A percentile compares a stretch with the other conserved stretches of the same genome.
phyloP scores from a whole-genome alignment of 192 early-diverging fungal genomes.

The Linnemannia exigua region DNA sequence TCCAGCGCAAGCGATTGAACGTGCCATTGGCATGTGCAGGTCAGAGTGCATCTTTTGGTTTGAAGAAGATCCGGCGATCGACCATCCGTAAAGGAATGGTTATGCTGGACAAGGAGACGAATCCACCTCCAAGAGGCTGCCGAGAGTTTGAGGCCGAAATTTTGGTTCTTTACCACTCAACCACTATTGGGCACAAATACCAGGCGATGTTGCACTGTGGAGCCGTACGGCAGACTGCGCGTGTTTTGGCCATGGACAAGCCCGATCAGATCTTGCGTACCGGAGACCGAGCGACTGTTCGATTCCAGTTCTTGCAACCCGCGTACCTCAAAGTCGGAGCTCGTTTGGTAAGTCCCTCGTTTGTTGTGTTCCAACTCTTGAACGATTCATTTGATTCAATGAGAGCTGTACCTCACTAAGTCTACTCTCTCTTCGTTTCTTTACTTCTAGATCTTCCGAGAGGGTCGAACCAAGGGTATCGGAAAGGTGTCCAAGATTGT shows the following conservation, averaged over 20 bases:
- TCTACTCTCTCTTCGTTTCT: not conserved
- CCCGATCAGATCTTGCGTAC: constrained; percentile 78
- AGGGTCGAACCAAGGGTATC: constrained; percentile 90
- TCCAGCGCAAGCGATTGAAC: constrained; percentile 90
- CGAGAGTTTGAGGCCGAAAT: constrained; percentile 93
- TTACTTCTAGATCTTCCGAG: constrained; percentile 73
- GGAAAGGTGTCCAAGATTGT: constrained; percentile 81
- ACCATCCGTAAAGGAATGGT: constrained; percentile 91
- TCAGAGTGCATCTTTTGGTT: constrained; percentile 86
- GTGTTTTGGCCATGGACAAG: constrained; percentile 80
- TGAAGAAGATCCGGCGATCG: constrained; percentile 87
- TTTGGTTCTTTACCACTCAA: constrained; percentile 91
- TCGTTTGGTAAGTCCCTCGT: constrained; percentile 60
- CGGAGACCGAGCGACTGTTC: constrained; percentile 84
- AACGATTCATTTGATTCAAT: not conserved
- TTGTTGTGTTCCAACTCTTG: not conserved
- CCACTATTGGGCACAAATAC: constrained; percentile 91
- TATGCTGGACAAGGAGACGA: constrained; percentile 67
- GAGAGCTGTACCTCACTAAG: not conserved
- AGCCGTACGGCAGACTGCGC: constrained; percentile 87
- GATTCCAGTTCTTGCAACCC: constrained; percentile 81
- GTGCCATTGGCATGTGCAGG: constrained; percentile 84
- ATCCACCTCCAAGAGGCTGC: constrained; percentile 66
- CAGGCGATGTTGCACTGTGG: constrained; percentile 98
- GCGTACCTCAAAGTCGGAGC: constrained; percentile 73